phyloP scores from a whole-genome alignment of 2,329 filamentous ascomycete species.

The Cercospora sesami region DNA sequence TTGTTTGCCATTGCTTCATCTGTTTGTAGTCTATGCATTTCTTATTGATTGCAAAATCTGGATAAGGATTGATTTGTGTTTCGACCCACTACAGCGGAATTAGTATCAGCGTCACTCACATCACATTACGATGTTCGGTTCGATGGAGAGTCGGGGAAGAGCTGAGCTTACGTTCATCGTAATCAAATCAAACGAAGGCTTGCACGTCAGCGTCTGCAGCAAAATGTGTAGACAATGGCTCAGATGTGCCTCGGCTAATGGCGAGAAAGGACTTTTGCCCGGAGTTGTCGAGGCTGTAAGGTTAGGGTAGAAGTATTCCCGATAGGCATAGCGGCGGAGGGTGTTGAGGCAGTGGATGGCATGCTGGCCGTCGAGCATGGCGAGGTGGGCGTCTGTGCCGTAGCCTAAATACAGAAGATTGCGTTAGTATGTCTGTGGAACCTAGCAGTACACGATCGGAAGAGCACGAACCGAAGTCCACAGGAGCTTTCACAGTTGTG shows the following conservation, averaged over 20 bases:
- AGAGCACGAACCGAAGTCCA: background rate
- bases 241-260: background rate
- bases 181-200: slow-evolving; percentile 4
- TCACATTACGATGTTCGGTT: too few species aligned
- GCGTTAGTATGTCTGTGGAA: background rate
- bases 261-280: slow-evolving; percentile 7
- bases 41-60: slow-evolving; percentile 11
- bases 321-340: slow-evolving; percentile 5
- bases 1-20: background rate
- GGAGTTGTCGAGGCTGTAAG: background rate
- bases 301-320: slow-evolving; percentile 9
- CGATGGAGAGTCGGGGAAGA: too few species aligned
- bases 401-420: background rate
- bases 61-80: slow-evolving; percentile 7
- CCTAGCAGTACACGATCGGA: background rate
- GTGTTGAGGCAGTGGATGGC: slow-evolving; percentile 12
- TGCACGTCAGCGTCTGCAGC: slow-evolving; percentile 10
- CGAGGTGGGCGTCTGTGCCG: slow-evolving; percentile 6
- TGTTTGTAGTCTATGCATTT: slow-evolving; percentile 8
- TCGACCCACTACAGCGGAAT: too few species aligned
- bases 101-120: too few species aligned
- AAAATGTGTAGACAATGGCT: slow-evolving; percentile 8
- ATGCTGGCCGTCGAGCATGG: slow-evolving; percentile 9
- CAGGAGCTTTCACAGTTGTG: slow-evolving; percentile 1
- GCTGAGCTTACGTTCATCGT: background rate